phyloP scores from a whole-genome alignment of 208 protist genomes.

The Hexamita inflata region DNA sequence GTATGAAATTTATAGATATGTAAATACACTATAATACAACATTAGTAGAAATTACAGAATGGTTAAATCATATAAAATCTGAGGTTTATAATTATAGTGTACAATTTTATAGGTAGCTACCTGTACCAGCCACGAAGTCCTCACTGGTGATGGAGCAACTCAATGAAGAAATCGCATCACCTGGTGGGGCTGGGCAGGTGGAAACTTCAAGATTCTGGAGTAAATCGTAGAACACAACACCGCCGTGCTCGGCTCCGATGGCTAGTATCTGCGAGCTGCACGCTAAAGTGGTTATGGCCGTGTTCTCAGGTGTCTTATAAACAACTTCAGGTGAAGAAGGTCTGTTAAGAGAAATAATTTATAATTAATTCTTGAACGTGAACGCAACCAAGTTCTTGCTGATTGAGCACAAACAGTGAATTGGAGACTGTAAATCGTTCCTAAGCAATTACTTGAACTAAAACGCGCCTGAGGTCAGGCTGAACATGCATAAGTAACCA shows the following conservation, averaged over 20 bases:
- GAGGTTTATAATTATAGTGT: no score
- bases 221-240: not conserved
- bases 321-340: not conserved
- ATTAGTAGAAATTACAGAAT: no score
- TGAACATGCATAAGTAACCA: not conserved
- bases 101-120: no score
- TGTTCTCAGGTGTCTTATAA: not conserved
- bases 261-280: not conserved
- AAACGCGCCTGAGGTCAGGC: not conserved
- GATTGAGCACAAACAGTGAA: not conserved
- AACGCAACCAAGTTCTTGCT: not conserved
- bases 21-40: no score
- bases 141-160: not conserved
- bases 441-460: not conserved
- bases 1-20: no score
- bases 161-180: not conserved
- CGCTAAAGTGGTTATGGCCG: not conserved
- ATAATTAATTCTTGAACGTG: not conserved
- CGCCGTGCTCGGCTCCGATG: not conserved
- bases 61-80: no score
- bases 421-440: not conserved
- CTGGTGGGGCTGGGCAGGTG: not conserved
- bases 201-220: not conserved
- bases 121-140: not conserved
- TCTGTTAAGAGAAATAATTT: not conserved